These are phyloP conservation scores for Kodamaea sp. DNA, from an alignment of 1,139 yeast species.

Conservation along the genomic window DNA sequence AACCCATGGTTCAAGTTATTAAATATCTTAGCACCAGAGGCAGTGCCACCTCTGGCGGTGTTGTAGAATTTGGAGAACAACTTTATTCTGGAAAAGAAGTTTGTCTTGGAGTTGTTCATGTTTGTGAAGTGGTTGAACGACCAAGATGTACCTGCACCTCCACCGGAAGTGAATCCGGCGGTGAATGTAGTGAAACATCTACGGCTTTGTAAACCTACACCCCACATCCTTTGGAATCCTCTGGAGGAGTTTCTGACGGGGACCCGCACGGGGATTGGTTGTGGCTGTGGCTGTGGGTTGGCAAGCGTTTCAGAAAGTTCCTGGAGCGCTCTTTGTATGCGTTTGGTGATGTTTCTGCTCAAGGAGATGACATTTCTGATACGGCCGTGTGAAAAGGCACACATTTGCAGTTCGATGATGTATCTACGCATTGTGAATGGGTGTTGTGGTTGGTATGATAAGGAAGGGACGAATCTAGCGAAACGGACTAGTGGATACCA, in stretches of 20 bases:
- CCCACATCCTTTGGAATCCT: constrained; percentile 1
- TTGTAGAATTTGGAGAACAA: constrained; percentile 16
- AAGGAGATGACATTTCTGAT: constrained; percentile 19
- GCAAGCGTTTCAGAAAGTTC: constrained; percentile 31
- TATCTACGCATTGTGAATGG: too few relatives aligned
- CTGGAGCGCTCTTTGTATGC: constrained; percentile 31
- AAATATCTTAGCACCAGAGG: constrained; percentile 12
- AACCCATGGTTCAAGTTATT: constrained; percentile 17
- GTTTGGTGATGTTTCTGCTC: constrained; percentile 28
- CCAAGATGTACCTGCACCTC: constrained; percentile 8
- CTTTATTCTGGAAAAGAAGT: constrained; percentile 14
- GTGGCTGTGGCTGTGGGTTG: constrained; percentile 19
- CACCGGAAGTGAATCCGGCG: constrained; percentile 7
- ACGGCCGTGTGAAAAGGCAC: too few relatives aligned
- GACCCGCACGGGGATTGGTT: constrained; percentile 28
- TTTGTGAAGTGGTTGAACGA: constrained; percentile 13
- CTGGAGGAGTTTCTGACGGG: constrained; percentile 7
- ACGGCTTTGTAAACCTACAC: neutral
- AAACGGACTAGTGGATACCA: too few relatives aligned
- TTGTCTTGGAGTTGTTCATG: constrained; percentile 8
- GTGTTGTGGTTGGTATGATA: too few relatives aligned
- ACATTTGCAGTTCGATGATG: too few relatives aligned
- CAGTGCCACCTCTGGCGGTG: constrained; percentile 6
- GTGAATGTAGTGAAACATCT: constrained; percentile 11
- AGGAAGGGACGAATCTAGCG: too few relatives aligned